These are phyloP conservation scores for Sporobolomyces phaffii DNA, from an alignment of 768 basidiomycete species.

Conservation along the genomic window DNA sequence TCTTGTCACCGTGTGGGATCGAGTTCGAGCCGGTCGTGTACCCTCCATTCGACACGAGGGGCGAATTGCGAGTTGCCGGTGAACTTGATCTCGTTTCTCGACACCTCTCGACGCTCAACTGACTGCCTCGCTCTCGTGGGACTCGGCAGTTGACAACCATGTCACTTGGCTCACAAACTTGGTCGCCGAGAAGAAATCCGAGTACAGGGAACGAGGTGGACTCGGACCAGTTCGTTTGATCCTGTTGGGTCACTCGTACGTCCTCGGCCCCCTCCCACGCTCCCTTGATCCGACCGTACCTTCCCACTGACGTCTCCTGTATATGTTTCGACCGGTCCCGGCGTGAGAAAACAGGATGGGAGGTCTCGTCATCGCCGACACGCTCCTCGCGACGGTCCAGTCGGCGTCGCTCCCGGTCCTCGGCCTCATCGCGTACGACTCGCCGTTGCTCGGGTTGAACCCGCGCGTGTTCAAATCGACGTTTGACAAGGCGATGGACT, in stretches of 20 bases:
- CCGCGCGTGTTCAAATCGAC: conserved; percentile 34
- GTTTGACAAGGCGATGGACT: conserved; percentile 32
- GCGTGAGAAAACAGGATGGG: conserved; percentile 30
- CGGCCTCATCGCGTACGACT: conserved; percentile 33
- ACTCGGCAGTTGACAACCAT: conserved; percentile 30
- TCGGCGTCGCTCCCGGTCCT: conserved; percentile 27
- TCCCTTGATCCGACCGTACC: neutral
- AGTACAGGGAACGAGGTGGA: conserved; percentile 17
- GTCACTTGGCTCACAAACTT: conserved; percentile 14
- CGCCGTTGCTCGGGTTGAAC: conserved; percentile 33
- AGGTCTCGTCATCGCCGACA: conserved; percentile 36
- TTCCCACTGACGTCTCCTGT: too few species aligned
- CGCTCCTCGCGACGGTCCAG: conserved; percentile 20
- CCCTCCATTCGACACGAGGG: conserved; percentile 36
- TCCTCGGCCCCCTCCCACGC: neutral
- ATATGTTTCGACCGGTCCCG: too few species aligned
- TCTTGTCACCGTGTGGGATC: conserved; percentile 3
- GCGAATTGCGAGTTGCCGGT: conserved; percentile 26
- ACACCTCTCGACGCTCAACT: neutral
- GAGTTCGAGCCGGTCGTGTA: conserved; percentile 28
- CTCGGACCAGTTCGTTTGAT: conserved; percentile 16
- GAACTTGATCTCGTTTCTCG: neutral
- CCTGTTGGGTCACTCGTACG: conserved; percentile 36
- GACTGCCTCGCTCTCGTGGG: too few species aligned
- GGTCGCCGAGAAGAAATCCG: conserved; percentile 16